Conservation (phyloP, 2,329 filamentous ascomycete species). For the Cladophialophora bantiana region DNA sequence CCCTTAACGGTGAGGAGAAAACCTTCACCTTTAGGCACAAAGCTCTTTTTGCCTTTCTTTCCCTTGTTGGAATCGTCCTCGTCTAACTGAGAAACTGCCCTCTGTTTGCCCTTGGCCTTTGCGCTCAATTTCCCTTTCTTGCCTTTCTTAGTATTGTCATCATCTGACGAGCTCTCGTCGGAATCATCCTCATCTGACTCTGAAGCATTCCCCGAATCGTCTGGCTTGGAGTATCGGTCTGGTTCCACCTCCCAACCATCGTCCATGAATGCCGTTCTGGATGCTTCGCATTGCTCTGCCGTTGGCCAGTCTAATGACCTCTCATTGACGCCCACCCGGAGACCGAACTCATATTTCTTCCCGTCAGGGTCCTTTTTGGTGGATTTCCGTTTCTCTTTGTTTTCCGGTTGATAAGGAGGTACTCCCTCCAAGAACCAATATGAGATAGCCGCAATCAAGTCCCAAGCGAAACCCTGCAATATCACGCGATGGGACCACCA, state of each 20-base stretch:
- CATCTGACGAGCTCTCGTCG: background rate
- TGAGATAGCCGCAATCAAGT: slow-evolving; percentile 25
- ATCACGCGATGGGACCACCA: slow-evolving; percentile 22
- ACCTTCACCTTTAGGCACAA: background rate
- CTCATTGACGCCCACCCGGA: background rate
- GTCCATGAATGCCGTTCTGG: background rate
- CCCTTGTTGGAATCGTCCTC: background rate
- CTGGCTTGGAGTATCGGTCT: background rate
- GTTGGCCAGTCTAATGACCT: background rate
- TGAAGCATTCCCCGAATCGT: too few relatives aligned
- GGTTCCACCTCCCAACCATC: slow-evolving; percentile 9
- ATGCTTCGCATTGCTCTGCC: slow-evolving; percentile 2
- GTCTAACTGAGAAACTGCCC: background rate
- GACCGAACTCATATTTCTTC: background rate
- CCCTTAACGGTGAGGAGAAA: slow-evolving; percentile 17
- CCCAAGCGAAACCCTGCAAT: slow-evolving; percentile 20
- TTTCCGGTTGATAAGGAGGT: background rate
- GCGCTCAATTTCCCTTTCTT: background rate
- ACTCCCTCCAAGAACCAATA: slow-evolving; percentile 18
- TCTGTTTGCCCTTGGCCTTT: background rate
- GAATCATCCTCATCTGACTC: background rate
- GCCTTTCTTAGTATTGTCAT: background rate
- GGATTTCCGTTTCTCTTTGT: background rate
- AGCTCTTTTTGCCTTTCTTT: background rate
- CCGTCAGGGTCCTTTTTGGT: background rate